A percentile compares a stretch with the other conserved stretches of the same genome.
Evolutionary conservation across 495 filamentous ascomycete genomes (phyloP).

Genomic region (Bacidia rubella): DNA sequence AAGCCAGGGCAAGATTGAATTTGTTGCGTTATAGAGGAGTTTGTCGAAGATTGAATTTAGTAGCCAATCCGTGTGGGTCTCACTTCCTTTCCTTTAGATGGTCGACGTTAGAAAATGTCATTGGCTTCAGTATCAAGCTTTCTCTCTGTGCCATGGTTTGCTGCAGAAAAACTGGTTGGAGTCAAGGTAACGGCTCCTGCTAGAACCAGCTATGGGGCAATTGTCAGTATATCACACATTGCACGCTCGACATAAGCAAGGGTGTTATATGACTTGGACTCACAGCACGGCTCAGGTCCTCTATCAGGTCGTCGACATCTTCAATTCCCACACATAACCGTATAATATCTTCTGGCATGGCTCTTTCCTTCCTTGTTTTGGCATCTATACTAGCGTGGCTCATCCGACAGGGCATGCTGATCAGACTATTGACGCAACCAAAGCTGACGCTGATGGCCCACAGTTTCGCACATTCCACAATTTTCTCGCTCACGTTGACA

Average conservation of each 20-base stretch:
- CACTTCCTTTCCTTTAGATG: background rate
- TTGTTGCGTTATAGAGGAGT: too few species aligned
- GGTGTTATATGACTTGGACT: slow-evolving; percentile 26
- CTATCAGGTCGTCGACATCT: slow-evolving; percentile 82
- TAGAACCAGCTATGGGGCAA: slow-evolving; percentile 59
- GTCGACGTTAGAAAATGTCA: slow-evolving; percentile 14
- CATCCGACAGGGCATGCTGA: slow-evolving; percentile 99
- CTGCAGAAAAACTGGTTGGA: slow-evolving; percentile 60
- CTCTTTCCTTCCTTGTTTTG: slow-evolving; percentile 76
- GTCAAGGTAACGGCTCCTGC: slow-evolving; percentile 82
- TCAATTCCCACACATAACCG: slow-evolving; percentile 93
- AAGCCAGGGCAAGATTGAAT: too few species aligned
- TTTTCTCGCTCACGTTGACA: slow-evolving; percentile 64
- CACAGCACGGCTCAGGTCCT: slow-evolving; percentile 82
- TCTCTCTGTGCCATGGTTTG: slow-evolving; percentile 13
- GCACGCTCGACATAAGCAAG: background rate
- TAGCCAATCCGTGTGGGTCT: background rate
- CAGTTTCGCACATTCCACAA: slow-evolving; percentile 80
- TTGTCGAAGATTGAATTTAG: background rate
- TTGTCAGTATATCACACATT: slow-evolving; percentile 7
- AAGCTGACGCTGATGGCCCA: slow-evolving; percentile 96
- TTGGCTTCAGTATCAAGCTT: slow-evolving; percentile 16
- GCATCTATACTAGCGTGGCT: slow-evolving; percentile 97
- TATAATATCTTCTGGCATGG: slow-evolving; percentile 93
- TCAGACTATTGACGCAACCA: slow-evolving; percentile 94